These are phyloP conservation scores for Termitomyces sp. DNA, from an alignment of 768 basidiomycete species.

Conservation along the genomic window DNA sequence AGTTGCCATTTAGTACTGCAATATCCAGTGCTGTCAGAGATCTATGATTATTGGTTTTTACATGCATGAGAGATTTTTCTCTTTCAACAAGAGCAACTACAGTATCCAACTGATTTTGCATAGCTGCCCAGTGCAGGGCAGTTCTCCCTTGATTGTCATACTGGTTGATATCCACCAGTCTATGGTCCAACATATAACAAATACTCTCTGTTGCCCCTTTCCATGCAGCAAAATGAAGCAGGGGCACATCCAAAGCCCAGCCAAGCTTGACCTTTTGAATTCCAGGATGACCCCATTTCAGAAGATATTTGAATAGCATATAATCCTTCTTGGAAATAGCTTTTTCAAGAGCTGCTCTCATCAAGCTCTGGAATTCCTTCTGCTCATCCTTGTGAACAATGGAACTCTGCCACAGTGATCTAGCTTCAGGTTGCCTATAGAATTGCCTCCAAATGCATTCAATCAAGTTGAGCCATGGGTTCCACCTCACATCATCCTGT, in stretches of 20 bases:
- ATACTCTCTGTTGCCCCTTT: background rate
- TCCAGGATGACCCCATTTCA: background rate
- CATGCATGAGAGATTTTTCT: background rate
- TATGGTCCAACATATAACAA: background rate
- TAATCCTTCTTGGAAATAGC: background rate
- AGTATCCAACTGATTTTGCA: background rate
- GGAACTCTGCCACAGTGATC: background rate
- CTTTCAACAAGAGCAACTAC: background rate
- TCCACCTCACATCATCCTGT: background rate
- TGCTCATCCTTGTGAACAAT: background rate
- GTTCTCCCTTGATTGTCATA: background rate
- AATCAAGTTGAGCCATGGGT: background rate
- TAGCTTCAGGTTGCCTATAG: background rate
- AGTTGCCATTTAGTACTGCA: background rate
- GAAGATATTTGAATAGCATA: background rate
- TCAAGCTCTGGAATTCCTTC: background rate
- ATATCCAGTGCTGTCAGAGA: background rate
- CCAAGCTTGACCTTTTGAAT: background rate
- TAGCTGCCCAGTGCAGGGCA: background rate
- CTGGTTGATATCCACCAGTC: background rate
- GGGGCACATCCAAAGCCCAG: background rate
- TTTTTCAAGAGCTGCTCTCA: background rate
- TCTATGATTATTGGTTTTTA: background rate
- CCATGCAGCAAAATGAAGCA: background rate
- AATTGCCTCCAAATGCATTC: background rate